Evolutionary conservation across 1,139 yeast genomes (phyloP).

Genomic region (Pichia sp.): DNA sequence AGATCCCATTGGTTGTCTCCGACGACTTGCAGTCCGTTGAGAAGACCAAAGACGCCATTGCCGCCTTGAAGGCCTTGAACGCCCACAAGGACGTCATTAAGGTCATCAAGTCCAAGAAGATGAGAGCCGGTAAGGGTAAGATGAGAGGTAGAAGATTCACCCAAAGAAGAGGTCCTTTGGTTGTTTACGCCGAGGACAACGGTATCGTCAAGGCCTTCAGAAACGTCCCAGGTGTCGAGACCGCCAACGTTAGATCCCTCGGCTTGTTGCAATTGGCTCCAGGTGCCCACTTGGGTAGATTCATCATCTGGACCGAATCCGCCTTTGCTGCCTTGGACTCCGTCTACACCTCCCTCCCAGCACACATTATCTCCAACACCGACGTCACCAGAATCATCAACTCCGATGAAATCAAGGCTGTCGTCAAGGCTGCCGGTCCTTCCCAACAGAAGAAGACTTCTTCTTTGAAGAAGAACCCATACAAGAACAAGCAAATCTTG

Average conservation of each 20-base stretch:
- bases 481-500: slow-evolving; percentile 98
- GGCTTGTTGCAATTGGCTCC: slow-evolving; percentile 99
- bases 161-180: slow-evolving; percentile 99
- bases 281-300: slow-evolving; percentile 99
- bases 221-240: slow-evolving; percentile 99
- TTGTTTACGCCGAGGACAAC: slow-evolving; percentile 96
- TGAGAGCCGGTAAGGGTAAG: slow-evolving; percentile 99
- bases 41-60: slow-evolving; percentile 99
- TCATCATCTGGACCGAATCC: slow-evolving; percentile 98
- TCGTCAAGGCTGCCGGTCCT: slow-evolving; percentile 95
- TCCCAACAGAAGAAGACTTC: slow-evolving; percentile 89
- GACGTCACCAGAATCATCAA: slow-evolving; percentile 96
- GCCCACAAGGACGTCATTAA: slow-evolving; percentile 98
- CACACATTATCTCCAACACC: slow-evolving; percentile 90
- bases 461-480: slow-evolving; percentile 99
- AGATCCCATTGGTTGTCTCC: slow-evolving; percentile 97
- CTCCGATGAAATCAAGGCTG: slow-evolving; percentile 99
- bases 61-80: slow-evolving; percentile 96
- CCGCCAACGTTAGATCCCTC: slow-evolving; percentile 86
- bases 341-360: slow-evolving; percentile 96
- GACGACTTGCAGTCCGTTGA: slow-evolving; percentile 87
- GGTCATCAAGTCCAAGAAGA: slow-evolving; percentile 97
- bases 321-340: slow-evolving; percentile 97
- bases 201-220: slow-evolving; percentile 98
- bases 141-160: slow-evolving; percentile 99